Percentiles rank a stretch among this genome's conserved stretches.
Conservation (phyloP, 768 basidiomycete genomes). For the Auriscalpium orientale region DNA sequence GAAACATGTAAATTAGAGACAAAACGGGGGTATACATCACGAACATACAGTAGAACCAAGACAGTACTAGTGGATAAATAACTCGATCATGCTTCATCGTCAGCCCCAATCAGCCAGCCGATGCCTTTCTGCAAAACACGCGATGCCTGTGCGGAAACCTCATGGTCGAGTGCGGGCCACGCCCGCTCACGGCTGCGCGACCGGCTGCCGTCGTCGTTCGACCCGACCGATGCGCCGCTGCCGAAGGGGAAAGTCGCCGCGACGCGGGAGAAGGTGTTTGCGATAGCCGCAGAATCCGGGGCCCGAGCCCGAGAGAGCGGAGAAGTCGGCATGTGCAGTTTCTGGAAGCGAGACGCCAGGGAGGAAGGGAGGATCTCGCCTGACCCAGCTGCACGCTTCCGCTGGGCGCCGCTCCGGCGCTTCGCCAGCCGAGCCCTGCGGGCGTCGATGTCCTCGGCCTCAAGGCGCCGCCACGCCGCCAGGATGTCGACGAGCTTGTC, state of each 20-base stretch:
- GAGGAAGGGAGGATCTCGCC: conserved; percentile 24
- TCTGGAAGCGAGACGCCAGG: conserved; percentile 53
- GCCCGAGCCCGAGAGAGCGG: conserved; percentile 50
- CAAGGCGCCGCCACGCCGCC: conserved; percentile 64
- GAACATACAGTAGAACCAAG: not conserved
- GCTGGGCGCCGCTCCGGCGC: conserved; percentile 15
- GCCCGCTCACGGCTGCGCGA: conserved; percentile 28
- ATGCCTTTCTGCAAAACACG: conserved; percentile 83
- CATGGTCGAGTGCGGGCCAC: conserved; percentile 33
- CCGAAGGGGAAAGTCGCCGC: conserved; percentile 71
- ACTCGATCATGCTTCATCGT: conserved; percentile 31
- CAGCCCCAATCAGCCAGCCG: conserved; percentile 92
- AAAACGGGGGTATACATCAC: not conserved
- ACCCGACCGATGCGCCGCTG: conserved; percentile 30
- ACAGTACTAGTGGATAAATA: too few relatives aligned
- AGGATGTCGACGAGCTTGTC: conserved; percentile 77
- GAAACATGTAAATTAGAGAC: not conserved
- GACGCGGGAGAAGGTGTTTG: conserved; percentile 72
- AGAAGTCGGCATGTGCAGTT: conserved; percentile 62
- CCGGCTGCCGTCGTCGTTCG: conserved; percentile 31
- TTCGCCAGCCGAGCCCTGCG: conserved; percentile 37
- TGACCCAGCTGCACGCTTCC: not conserved
- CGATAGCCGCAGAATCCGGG: conserved; percentile 74
- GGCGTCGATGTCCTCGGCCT: conserved; percentile 51
- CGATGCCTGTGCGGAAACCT: conserved; percentile 68